Percentiles rank a stretch among this genome's conserved stretches.
phyloP scores from a whole-genome alignment of 2,329 filamentous ascomycete genomes.

The Aspergillus aculeatinus region DNA sequence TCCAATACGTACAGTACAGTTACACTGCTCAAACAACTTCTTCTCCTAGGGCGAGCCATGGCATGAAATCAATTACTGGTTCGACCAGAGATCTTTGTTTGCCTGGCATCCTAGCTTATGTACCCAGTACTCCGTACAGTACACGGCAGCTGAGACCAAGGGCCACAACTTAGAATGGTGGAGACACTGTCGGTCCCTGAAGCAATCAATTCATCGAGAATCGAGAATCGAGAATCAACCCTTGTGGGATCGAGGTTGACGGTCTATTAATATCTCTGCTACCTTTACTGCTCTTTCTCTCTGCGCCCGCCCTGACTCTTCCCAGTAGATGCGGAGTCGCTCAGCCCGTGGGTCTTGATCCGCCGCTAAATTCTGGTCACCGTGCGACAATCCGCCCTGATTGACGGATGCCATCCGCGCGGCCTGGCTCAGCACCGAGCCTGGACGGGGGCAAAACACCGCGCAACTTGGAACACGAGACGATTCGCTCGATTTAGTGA shows the following conservation, averaged over 20 bases:
- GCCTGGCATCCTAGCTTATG: conserved; percentile 8
- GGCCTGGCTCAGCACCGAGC: conserved; percentile 17
- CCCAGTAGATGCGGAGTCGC: conserved; percentile 15
- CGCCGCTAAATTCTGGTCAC: conserved; percentile 22
- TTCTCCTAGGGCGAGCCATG: background rate
- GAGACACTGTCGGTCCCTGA: background rate
- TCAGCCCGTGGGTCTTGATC: conserved; percentile 28
- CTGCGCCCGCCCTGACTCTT: background rate
- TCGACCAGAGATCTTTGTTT: background rate
- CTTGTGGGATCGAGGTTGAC: background rate
- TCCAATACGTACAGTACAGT: background rate
- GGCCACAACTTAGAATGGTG: background rate
- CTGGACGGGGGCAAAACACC: conserved; percentile 9
- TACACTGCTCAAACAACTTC: background rate
- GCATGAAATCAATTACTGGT: background rate
- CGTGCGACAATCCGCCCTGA: conserved; percentile 17
- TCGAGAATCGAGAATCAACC: background rate
- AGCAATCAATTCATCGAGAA: background rate
- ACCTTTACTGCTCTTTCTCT: background rate
- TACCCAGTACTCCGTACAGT: conserved; percentile 8
- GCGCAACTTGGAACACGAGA: background rate
- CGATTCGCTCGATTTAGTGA: conserved; percentile 11
- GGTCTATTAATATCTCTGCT: background rate
- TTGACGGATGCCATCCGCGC: conserved; percentile 21
- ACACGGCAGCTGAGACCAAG: conserved; percentile 18